Evolutionary conservation across 23 red algal species (phyloP).

Genomic region (Gracilaria vermiculophylla): DNA sequence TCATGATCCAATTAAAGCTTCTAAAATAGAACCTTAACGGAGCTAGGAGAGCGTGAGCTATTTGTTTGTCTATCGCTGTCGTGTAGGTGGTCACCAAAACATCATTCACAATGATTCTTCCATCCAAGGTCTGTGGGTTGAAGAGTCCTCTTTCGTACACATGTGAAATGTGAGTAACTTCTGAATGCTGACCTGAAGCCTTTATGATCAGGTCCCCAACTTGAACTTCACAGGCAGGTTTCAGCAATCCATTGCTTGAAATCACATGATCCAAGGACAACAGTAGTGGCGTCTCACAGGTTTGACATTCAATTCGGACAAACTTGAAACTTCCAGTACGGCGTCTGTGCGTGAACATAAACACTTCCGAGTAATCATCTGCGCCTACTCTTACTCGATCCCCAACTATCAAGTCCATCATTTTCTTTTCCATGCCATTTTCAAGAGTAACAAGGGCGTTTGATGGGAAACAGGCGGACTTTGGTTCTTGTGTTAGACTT

Average conservation of each 20-base stretch:
- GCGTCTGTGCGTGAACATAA: slow-evolving; percentile 55
- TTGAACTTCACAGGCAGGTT: not conserved
- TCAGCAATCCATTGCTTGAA: slow-evolving; percentile 6
- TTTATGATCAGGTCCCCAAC: slow-evolving; percentile 34
- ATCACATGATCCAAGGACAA: slow-evolving; percentile 22
- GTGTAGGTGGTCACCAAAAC: slow-evolving; percentile 38
- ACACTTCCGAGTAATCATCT: slow-evolving; percentile 43
- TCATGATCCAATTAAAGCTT: not conserved
- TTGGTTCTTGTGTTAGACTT: not conserved
- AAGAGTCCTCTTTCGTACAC: slow-evolving; percentile 21
- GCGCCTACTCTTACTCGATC: slow-evolving; percentile 62
- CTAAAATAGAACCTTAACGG: slow-evolving; percentile 10
- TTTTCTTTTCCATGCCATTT: not conserved
- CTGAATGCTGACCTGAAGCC: not conserved
- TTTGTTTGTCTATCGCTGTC: slow-evolving; percentile 1
- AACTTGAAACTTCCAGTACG: not conserved
- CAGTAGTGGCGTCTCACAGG: not conserved
- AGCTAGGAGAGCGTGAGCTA: slow-evolving; percentile 13
- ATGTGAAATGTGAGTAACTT: not conserved
- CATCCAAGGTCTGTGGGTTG: slow-evolving; percentile 48
- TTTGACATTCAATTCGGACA: not conserved
- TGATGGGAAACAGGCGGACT: slow-evolving; percentile 43
- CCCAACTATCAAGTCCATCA: slow-evolving; percentile 27
- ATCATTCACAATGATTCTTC: slow-evolving; percentile 54
- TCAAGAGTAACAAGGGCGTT: slow-evolving; percentile 34